Evolutionary conservation across 2,329 filamentous ascomycete genomes (phyloP).

Genomic region (Colletotrichum lindemuthianum): DNA sequence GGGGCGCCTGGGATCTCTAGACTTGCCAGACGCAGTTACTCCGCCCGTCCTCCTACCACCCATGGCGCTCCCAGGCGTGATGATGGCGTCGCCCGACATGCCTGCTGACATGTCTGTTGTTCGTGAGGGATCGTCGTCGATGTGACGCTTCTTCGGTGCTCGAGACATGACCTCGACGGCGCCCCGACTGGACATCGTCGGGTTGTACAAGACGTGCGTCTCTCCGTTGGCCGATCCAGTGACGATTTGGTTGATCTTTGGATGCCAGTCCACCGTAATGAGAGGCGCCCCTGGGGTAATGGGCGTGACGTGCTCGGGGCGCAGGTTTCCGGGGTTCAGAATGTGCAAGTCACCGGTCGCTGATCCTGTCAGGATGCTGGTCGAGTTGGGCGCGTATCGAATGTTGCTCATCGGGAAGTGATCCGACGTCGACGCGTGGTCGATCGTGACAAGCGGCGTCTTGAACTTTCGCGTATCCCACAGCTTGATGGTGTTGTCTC

Average conservation of each 20-base stretch:
- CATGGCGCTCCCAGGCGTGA: constrained; percentile 72
- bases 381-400: constrained; percentile 84
- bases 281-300: constrained; percentile 87
- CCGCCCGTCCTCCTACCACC: constrained; percentile 67
- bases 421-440: constrained; percentile 83
- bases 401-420: constrained; percentile 89
- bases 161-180: constrained; percentile 91
- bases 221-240: constrained; percentile 93
- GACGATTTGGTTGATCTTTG: constrained; percentile 94
- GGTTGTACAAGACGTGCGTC: constrained; percentile 91
- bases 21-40: constrained; percentile 80
- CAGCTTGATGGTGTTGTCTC: constrained; percentile 91
- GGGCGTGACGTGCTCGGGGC: constrained; percentile 83
- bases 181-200: constrained; percentile 81
- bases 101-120: constrained; percentile 86
- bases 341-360: constrained; percentile 88
- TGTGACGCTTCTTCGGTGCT: constrained; percentile 92
- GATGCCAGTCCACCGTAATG: constrained; percentile 89
- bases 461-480: constrained; percentile 99
- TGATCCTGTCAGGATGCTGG: constrained; percentile 90
- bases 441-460: constrained; percentile 80
- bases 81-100: constrained; percentile 83
- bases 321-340: constrained; percentile 90
- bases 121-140: constrained; percentile 90
- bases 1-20: constrained; percentile 83